Evolutionary conservation across 768 basidiomycete species (phyloP).

Genomic region (Phaeolepiota aurea): DNA sequence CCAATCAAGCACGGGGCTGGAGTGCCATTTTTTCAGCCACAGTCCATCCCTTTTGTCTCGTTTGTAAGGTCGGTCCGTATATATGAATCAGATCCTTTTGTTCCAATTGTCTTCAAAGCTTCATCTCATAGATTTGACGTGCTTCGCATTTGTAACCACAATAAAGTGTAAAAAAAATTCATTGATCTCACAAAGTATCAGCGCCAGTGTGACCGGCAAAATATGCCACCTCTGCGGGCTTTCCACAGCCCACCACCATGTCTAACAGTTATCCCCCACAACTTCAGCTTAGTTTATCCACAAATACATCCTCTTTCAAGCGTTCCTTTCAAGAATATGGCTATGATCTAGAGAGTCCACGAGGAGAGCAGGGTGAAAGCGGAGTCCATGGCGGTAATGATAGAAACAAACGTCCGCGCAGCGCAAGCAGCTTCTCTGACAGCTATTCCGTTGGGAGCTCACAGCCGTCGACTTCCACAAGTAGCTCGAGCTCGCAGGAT

Average conservation of each 20-base stretch:
- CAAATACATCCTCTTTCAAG: slow-evolving; percentile 47
- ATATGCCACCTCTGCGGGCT: slow-evolving; percentile 1
- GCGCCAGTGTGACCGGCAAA: neutral
- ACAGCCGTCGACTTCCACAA: neutral
- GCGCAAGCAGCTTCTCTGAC: neutral
- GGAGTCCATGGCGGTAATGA: neutral
- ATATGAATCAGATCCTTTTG: too few relatives aligned
- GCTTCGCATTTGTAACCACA: too few relatives aligned
- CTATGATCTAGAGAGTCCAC: slow-evolving; percentile 44
- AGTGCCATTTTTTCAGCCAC: too few relatives aligned
- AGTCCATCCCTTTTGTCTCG: too few relatives aligned
- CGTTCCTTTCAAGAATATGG: slow-evolving; percentile 53
- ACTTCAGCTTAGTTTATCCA: slow-evolving; percentile 42
- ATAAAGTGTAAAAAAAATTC: too few relatives aligned
- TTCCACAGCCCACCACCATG: slow-evolving; percentile 23
- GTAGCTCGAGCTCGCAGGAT: neutral
- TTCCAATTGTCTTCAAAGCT: too few relatives aligned
- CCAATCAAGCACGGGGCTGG: too few relatives aligned
- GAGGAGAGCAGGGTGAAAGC: neutral
- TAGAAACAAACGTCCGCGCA: neutral
- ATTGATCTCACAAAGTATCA: too few relatives aligned
- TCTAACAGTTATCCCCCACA: slow-evolving; percentile 40
- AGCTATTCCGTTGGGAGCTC: neutral
- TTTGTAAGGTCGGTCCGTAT: too few relatives aligned
- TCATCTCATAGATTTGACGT: too few relatives aligned